phyloP scores from a whole-genome alignment of 371 early-diverging fungal genomes.

The Mortierella sp. region DNA sequence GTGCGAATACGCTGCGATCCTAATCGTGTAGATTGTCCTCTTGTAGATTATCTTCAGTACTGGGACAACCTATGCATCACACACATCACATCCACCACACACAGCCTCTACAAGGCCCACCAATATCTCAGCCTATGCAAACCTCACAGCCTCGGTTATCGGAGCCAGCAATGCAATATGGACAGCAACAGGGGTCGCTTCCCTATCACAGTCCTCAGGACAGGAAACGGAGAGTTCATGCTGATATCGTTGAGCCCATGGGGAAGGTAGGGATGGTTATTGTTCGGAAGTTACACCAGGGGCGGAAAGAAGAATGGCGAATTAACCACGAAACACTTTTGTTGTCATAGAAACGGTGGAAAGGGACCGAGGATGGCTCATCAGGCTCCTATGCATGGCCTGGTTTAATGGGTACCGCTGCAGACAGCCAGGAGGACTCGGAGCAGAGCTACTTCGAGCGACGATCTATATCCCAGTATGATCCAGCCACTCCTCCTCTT shows the following conservation, averaged over 20 bases:
- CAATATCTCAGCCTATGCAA: too few relatives aligned
- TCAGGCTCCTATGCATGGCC: constrained; percentile 16
- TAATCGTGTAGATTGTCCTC: too few relatives aligned
- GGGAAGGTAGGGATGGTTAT: too few relatives aligned
- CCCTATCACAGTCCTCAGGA: too few relatives aligned
- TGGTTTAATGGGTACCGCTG: constrained; percentile 6
- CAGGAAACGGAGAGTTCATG: too few relatives aligned
- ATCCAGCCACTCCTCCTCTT: constrained; percentile 31
- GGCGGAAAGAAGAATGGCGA: not conserved
- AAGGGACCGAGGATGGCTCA: not conserved
- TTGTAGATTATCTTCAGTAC: too few relatives aligned
- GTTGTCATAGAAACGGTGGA: constrained; percentile 19
- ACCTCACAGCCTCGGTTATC: not conserved
- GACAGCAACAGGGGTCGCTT: too few relatives aligned
- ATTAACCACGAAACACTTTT: not conserved
- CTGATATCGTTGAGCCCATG: too few relatives aligned
- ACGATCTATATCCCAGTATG: constrained; percentile 4
- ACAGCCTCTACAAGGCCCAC: not conserved
- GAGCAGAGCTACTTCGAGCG: constrained; percentile 15
- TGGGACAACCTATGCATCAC: not conserved
- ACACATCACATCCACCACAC: not conserved
- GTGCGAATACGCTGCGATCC: too few relatives aligned
- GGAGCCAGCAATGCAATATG: not conserved
- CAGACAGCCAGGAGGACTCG: constrained; percentile 6
- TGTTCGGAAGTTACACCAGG: not conserved